These are phyloP conservation scores for Chlorella vulgaris DNA, from an alignment of 139 green algal genomes.

Conservation along the genomic window DNA sequence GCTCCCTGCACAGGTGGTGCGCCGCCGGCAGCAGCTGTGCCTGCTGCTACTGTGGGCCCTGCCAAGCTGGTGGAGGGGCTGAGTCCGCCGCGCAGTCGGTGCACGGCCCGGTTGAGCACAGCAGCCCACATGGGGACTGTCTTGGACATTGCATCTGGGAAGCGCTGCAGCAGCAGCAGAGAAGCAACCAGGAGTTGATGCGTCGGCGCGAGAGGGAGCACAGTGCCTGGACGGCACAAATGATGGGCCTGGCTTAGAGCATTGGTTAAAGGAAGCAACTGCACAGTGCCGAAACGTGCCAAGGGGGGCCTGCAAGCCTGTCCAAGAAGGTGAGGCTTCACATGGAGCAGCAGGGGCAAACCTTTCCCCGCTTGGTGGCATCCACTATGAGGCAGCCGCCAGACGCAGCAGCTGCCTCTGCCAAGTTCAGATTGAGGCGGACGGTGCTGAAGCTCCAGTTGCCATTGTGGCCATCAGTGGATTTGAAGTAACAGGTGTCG, in stretches of 20 bases:
- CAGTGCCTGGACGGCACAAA: no score
- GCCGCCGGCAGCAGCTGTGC: constrained; percentile 12
- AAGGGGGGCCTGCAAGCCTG: neutral
- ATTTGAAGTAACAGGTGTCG: constrained; percentile 94
- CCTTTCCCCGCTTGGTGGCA: constrained; percentile 88
- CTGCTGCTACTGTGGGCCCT: neutral
- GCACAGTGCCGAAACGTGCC: neutral
- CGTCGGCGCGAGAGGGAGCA: neutral
- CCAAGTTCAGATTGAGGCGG: constrained; percentile 89
- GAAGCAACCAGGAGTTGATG: neutral
- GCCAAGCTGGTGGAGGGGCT: neutral
- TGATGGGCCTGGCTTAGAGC: no score
- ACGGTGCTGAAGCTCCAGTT: constrained; percentile 88
- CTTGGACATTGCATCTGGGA: constrained; percentile 90
- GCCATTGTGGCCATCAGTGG: constrained; percentile 87
- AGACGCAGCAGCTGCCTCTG: constrained; percentile 49
- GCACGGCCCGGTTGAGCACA: constrained; percentile 86
- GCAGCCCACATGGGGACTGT: constrained; percentile 94
- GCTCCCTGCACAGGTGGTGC: neutral
- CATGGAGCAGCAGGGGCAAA: neutral
- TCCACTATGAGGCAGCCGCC: constrained; percentile 89
- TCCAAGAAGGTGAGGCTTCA: neutral
- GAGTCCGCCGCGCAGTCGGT: neutral
- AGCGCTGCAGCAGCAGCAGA: constrained; percentile 35
- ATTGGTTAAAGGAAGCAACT: neutral